Percentiles rank a stretch among this genome's conserved stretches.
phyloP scores from a whole-genome alignment of 768 basidiomycete species.

The Tricholoma sp. region DNA sequence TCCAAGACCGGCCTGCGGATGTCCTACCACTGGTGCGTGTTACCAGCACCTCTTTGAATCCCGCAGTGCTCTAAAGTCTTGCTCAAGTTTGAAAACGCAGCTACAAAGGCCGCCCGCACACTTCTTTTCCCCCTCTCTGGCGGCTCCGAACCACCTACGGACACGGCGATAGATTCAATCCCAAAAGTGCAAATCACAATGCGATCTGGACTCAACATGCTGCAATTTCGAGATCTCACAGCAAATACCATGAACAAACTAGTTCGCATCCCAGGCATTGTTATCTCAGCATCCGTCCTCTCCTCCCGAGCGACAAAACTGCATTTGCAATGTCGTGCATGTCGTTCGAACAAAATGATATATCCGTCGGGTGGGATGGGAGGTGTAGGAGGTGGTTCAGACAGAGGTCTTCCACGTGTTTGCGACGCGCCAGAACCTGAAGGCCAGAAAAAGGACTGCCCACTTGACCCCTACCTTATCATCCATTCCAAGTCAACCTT shows the following conservation, averaged over 20 bases:
- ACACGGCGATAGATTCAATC: constrained; percentile 36
- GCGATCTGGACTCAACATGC: constrained; percentile 86
- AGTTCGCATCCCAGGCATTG: constrained; percentile 95
- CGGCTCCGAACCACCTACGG: constrained; percentile 37
- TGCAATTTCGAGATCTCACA: constrained; percentile 90
- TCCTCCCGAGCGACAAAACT: constrained; percentile 91
- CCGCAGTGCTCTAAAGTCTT: background rate
- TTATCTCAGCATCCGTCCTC: constrained; percentile 93
- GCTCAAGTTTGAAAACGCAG: constrained; percentile 84
- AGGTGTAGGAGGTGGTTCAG: constrained; percentile 82
- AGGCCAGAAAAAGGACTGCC: constrained; percentile 92
- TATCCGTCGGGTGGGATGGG: constrained; percentile 76
- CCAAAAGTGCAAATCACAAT: constrained; percentile 82
- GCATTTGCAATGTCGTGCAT: constrained; percentile 89
- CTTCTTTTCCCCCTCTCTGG: constrained; percentile 80
- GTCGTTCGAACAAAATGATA: constrained; percentile 74
- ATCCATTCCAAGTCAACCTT: constrained; percentile 92
- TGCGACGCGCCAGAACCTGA: constrained; percentile 80
- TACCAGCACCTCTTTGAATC: background rate
- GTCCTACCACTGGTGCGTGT: constrained; percentile 74
- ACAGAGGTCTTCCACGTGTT: constrained; percentile 77
- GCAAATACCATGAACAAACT: constrained; percentile 95
- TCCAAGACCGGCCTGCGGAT: constrained; percentile 88
- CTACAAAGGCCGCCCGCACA: constrained; percentile 75
- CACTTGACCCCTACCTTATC: constrained; percentile 93